Evolutionary conservation across 2,329 filamentous ascomycete genomes (phyloP).

Genomic region (Paecilomyces variotii): DNA sequence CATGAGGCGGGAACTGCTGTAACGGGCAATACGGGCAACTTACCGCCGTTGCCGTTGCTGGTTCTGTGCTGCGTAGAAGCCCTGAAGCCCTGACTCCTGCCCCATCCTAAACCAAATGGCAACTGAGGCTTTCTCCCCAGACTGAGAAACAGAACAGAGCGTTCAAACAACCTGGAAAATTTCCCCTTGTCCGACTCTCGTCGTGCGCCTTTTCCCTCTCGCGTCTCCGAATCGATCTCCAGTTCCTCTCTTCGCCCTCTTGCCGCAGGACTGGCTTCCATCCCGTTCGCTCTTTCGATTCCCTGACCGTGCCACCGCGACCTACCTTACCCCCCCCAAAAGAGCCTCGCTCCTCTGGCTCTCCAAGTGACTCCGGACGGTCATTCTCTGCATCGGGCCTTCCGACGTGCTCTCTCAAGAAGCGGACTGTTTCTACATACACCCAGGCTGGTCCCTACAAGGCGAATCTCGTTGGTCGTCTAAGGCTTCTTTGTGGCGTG

Average conservation of each 20-base stretch:
- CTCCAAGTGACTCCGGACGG: neutral
- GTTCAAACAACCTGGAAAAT: neutral
- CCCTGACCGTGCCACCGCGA: neutral
- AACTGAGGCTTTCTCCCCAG: neutral
- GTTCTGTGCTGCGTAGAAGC: neutral
- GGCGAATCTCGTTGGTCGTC: conserved; percentile 8
- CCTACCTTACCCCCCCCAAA: neutral
- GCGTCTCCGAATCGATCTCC: neutral
- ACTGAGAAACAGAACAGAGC: neutral
- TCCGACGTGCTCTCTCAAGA: neutral
- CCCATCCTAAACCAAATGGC: neutral
- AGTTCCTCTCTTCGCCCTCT: neutral
- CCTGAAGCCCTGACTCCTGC: conserved; percentile 1
- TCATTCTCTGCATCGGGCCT: neutral
- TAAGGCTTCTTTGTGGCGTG: conserved; percentile 9
- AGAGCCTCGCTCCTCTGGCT: neutral
- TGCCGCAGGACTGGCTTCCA: neutral
- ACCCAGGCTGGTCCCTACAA: conserved; percentile 1
- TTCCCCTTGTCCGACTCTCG: neutral
- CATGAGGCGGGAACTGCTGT: neutral
- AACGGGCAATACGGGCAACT: neutral
- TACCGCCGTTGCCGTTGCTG: neutral
- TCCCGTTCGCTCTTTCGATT: neutral
- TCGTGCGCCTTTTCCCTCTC: neutral
- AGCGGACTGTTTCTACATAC: neutral